Conservation (phyloP, 257 asterid genomes). For the Gentiana macrophylla region DNA sequence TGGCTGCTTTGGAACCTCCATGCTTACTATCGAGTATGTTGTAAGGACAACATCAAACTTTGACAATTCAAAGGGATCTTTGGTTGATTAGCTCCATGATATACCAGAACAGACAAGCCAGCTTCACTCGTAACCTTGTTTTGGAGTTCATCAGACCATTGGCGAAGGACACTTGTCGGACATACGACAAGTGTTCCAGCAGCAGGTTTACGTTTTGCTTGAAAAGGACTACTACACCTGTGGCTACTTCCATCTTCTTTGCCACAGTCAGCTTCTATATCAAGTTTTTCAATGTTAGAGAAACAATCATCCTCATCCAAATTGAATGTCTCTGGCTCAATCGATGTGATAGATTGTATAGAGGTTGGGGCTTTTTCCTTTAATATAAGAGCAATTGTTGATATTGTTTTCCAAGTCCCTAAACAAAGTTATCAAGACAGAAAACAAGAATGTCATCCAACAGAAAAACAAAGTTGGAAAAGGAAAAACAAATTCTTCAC, state of each 20-base stretch:
- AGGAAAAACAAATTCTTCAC: background rate
- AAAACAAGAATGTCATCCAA: conserved; percentile 8
- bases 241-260: conserved; percentile 21
- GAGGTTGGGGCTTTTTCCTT: conserved; percentile 77
- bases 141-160: conserved; percentile 90
- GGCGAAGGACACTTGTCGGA: conserved; percentile 97
- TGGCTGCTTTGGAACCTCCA: conserved; percentile 99
- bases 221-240: conserved; percentile 19
- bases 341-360: conserved; percentile 29
- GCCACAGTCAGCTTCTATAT: conserved; percentile 26
- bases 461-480: conserved; percentile 1
- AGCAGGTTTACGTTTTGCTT: conserved; percentile 67
- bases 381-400: conserved; percentile 88
- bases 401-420: conserved; percentile 98
- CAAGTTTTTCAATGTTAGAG: conserved; percentile 19
- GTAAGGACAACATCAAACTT: conserved; percentile 91
- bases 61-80: conserved; percentile 79
- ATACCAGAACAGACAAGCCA: conserved; percentile 72
- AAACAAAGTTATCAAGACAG: conserved; percentile 13
- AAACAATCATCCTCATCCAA: conserved; percentile 82
- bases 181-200: conserved; percentile 97
- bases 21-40: conserved; percentile 92
- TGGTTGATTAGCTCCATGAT: conserved; percentile 81
- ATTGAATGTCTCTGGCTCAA: conserved; percentile 62
- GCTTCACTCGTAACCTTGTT: conserved; percentile 78